These are phyloP conservation scores for Chaetomium fimeti DNA, from an alignment of 495 filamentous ascomycete genomes.

Conservation along the genomic window DNA sequence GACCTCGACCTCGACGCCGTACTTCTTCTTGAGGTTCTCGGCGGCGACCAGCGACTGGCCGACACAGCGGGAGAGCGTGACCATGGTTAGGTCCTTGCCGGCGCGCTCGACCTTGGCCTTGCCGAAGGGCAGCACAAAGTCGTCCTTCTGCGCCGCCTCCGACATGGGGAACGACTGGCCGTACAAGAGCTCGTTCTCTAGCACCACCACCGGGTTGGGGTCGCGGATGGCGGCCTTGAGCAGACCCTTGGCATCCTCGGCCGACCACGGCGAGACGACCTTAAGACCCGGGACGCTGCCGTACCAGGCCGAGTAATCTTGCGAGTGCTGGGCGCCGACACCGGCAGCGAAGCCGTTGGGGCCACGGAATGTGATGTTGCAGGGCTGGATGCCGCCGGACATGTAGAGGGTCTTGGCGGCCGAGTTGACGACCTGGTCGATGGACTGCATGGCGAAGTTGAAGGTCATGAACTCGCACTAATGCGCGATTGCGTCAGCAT, in stretches of 20 bases:
- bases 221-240: constrained; percentile 97
- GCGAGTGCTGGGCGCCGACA: constrained; percentile 96
- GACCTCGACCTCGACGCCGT: constrained; percentile 92
- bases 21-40: constrained; percentile 87
- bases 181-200: constrained; percentile 98
- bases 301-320: constrained; percentile 98
- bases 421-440: constrained; percentile 99
- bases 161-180: constrained; percentile 93
- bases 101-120: constrained; percentile 98
- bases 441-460: constrained; percentile 99
- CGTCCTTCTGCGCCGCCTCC: constrained; percentile 87
- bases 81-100: constrained; percentile 94
- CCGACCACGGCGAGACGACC: constrained; percentile 91
- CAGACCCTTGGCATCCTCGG: constrained; percentile 97
- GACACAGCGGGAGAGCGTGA: constrained; percentile 90
- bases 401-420: constrained; percentile 99
- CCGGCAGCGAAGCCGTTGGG: constrained; percentile 97
- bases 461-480: constrained; percentile 99
- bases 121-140: constrained; percentile 94
- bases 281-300: constrained; percentile 96
- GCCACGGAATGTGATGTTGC: constrained; percentile 98
- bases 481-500: constrained; percentile 20
- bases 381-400: constrained; percentile 98
- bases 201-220: constrained; percentile 90
- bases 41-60: constrained; percentile 88